Percentiles rank a stretch among this genome's conserved stretches.
Conservation (phyloP, 768 basidiomycete genomes). For the Fomitopsis serialis region DNA sequence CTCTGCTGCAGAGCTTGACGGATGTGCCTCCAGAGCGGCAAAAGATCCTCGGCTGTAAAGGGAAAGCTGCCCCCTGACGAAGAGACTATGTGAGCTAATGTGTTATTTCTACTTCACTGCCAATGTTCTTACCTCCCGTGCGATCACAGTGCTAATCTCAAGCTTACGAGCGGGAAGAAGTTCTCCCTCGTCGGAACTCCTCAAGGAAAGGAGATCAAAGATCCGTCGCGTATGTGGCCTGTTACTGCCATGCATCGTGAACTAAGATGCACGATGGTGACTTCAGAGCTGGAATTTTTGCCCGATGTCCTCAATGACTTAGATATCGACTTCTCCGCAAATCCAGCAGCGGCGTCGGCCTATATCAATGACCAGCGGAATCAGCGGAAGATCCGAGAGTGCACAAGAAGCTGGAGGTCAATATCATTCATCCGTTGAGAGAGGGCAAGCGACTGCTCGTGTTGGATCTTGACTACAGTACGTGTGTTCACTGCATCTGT, state of each 20-base stretch:
- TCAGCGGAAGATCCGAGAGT: conserved; percentile 73
- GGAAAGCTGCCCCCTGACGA: conserved; percentile 79
- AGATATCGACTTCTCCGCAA: conserved; percentile 72
- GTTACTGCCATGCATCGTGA: background rate
- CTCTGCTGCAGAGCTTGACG: conserved; percentile 59
- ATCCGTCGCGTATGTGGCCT: conserved; percentile 48
- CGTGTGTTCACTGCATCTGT: conserved; percentile 13
- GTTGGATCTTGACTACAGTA: conserved; percentile 87
- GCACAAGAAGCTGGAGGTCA: conserved; percentile 55
- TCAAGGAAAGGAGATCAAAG: conserved; percentile 80
- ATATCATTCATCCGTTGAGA: conserved; percentile 73
- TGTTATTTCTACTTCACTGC: conserved; percentile 2
- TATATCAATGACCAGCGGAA: conserved; percentile 79
- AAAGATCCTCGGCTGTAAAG: conserved; percentile 81
- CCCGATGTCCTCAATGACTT: conserved; percentile 77
- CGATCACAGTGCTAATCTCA: conserved; percentile 47
- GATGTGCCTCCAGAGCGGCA: conserved; percentile 79
- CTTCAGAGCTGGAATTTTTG: conserved; percentile 53
- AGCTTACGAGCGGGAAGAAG: conserved; percentile 56
- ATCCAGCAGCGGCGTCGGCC: conserved; percentile 48
- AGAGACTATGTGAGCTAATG: conserved; percentile 43
- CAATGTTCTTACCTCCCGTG: conserved; percentile 4
- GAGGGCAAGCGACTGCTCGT: conserved; percentile 78
- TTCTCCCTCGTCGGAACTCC: conserved; percentile 87
- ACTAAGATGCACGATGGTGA: background rate